A percentile compares a stretch with the other conserved stretches of the same genome.
Conservation (phyloP, 257 asterid species). For the Paulownia fortunei region DNA sequence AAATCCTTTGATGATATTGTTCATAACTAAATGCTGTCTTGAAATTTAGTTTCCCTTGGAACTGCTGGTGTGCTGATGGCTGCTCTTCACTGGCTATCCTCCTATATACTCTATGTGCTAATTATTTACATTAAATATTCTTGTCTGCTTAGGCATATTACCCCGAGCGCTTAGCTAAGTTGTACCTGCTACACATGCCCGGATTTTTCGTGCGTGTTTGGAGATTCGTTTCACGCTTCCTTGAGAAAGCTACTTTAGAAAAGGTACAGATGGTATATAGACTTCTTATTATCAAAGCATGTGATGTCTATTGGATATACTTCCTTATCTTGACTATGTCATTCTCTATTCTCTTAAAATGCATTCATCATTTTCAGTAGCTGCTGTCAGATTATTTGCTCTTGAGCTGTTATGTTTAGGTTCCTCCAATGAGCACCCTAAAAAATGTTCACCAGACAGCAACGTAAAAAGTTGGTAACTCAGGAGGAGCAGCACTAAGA, state of each 20-base stretch:
- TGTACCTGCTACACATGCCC: conserved; percentile 71
- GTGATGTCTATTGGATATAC: not conserved
- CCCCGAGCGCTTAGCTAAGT: conserved; percentile 76
- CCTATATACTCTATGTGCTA: not conserved
- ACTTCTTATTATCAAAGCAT: not conserved
- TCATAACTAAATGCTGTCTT: not conserved
- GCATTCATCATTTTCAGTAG: too few relatives aligned
- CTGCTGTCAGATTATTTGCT: too few relatives aligned
- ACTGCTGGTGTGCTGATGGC: not conserved
- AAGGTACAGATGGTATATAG: conserved; percentile 46
- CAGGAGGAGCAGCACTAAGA: too few relatives aligned
- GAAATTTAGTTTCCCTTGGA: not conserved
- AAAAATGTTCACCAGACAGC: too few relatives aligned
- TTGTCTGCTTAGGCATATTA: conserved; percentile 58
- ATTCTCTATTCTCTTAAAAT: too few relatives aligned
- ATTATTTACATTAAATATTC: not conserved
- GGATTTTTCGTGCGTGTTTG: conserved; percentile 73
- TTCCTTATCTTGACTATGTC: not conserved
- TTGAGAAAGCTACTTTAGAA: conserved; percentile 69
- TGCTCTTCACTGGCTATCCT: not conserved
- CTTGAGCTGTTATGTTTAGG: too few relatives aligned
- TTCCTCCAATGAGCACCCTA: too few relatives aligned
- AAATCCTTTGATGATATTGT: too few relatives aligned
- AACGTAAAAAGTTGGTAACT: too few relatives aligned
- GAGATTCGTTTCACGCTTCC: conserved; percentile 68